Base-by-base conservation (phyloP, 306 rosid genomes). In the Senna tora region DNA sequence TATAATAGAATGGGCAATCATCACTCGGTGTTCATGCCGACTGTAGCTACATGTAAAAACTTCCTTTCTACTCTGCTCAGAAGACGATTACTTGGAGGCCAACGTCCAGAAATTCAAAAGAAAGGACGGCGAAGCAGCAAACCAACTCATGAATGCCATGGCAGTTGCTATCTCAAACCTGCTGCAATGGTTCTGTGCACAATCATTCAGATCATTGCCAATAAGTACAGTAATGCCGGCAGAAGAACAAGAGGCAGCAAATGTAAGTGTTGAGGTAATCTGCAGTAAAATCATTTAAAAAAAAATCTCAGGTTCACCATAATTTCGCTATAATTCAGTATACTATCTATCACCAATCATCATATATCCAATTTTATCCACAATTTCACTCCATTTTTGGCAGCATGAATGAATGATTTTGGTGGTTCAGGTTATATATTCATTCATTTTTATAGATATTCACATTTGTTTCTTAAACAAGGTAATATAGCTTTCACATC, bases 101-200 rank as follows among this genome's bases (percentile, higher is more conserved):
- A 87, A 67, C 3, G 83, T 80, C 92, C 89, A 87, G 80, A 84
- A 85, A 78, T 85, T 84, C 75, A 87, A 59, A 76, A 87, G 71
- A 69, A 80, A 87, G 6, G 89, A 87, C 4, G 87, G 86, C 0
- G 84, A 72, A 56, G 83, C 82, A 28, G 85, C 81, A 74, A 87
- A 87, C 89, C 89, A 87, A 68, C 87, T 75, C 83, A 87, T 61
- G 53, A 80, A 87, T 43, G 89, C 89, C 87, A 87, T 85, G 46
- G 89, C 86, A 4, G 84, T 83, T 3, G 89, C 89, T 5, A 77
- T 69, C 86, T 85, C 86, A 78, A 84, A 84, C 74, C 76, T 71
- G 73, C 79, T 21, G 76, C 89, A 87, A 55, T 82, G 87, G 75
- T 84, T 85, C 36, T 57, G 59, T 20, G 80, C 71, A 62, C 89